phyloP scores from a whole-genome alignment of 768 basidiomycete genomes.

The Boletus barrowsii region DNA sequence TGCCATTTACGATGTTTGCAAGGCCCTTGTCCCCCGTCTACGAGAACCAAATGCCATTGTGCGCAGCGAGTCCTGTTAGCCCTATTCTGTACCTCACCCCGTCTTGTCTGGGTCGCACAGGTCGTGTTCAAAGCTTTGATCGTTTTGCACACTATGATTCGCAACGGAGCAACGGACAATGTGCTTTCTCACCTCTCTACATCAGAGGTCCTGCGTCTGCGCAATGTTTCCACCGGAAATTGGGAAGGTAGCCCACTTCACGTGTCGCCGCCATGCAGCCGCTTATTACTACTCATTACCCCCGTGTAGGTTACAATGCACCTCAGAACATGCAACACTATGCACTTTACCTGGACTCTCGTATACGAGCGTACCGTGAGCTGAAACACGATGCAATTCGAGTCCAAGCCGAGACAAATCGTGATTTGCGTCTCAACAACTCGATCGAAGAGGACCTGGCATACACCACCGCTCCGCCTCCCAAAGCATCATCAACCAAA shows the following conservation, averaged over 20 bases:
- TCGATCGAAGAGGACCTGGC: slow-evolving; percentile 61
- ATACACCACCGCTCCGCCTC: slow-evolving; percentile 26
- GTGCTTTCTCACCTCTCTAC: slow-evolving; percentile 80
- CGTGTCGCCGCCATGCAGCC: background rate
- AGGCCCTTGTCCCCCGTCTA: slow-evolving; percentile 78
- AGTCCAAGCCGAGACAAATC: slow-evolving; percentile 91
- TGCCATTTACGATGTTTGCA: slow-evolving; percentile 88
- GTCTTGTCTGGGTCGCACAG: slow-evolving; percentile 37
- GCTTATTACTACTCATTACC: background rate
- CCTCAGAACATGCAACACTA: slow-evolving; percentile 87
- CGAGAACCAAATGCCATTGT: slow-evolving; percentile 92
- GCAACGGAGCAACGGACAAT: slow-evolving; percentile 94
- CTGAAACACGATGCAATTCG: slow-evolving; percentile 92
- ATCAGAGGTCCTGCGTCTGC: slow-evolving; percentile 75
- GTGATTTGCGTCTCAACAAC: slow-evolving; percentile 66
- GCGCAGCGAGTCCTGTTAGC: slow-evolving; percentile 28
- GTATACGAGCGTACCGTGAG: slow-evolving; percentile 85
- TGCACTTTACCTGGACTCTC: slow-evolving; percentile 81
- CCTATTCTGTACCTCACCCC: background rate
- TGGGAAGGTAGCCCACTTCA: slow-evolving; percentile 73
- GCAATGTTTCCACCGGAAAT: slow-evolving; percentile 72
- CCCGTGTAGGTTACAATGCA: slow-evolving; percentile 67
- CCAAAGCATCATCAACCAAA: slow-evolving; percentile 31
- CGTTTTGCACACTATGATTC: slow-evolving; percentile 93
- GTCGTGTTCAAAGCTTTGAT: slow-evolving; percentile 98